Evolutionary conservation across 208 protist genomes (phyloP).

Genomic region (Crithidia brevicula): DNA sequence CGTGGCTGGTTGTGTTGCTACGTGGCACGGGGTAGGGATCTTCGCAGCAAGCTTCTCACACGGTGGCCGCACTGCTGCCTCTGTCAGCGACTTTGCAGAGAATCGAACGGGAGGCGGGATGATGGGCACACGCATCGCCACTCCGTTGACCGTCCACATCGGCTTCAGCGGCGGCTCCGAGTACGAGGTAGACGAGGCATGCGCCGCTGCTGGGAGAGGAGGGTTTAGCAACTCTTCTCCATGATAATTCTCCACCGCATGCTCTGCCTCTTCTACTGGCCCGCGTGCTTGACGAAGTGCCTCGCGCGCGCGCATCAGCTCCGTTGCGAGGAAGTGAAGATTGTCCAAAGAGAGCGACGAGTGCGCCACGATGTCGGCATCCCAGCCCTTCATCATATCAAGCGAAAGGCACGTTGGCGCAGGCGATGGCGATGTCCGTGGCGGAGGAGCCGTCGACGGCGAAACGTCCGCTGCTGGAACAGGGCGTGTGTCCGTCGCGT

Average conservation of each 20-base stretch:
- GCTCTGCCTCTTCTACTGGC: neutral
- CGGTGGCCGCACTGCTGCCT: conserved; percentile 23
- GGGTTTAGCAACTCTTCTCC: too few species aligned
- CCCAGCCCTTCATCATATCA: conserved; percentile 28
- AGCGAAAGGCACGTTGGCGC: neutral
- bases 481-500: too few species aligned
- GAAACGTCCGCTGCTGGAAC: neutral
- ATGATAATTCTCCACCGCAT: too few species aligned
- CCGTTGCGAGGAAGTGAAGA: conserved; percentile 46
- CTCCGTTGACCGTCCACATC: conserved; percentile 14
- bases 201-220: neutral
- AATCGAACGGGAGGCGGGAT: conserved; percentile 27
- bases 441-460: neutral
- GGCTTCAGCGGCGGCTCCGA: conserved; percentile 25
- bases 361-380: conserved; percentile 57
- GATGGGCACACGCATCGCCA: conserved; percentile 4
- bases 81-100: conserved; percentile 29
- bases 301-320: conserved; percentile 55
- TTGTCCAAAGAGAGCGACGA: conserved; percentile 44
- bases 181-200: neutral
- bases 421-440: neutral
- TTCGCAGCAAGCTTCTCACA: neutral
- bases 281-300: conserved; percentile 1
- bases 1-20: neutral
- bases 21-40: neutral